Conservation (phyloP, 2,329 filamentous ascomycete genomes). For the Cucurbitaria berberidis region DNA sequence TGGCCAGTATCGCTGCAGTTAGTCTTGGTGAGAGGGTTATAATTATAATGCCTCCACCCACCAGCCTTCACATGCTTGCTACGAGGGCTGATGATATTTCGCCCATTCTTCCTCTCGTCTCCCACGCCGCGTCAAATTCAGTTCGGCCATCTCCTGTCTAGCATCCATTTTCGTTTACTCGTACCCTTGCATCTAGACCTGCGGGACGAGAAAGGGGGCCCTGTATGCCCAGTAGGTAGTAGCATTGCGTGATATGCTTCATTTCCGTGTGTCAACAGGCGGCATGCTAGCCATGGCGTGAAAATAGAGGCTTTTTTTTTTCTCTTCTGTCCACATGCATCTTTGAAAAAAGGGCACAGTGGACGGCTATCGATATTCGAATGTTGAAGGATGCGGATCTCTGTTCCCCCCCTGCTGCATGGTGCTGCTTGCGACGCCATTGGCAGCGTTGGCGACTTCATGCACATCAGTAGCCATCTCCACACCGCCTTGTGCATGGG, state of each 20-base stretch:
- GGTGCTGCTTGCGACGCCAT: constrained; percentile 18
- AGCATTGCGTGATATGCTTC: background rate
- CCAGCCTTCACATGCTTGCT: constrained; percentile 19
- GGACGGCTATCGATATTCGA: constrained; percentile 10
- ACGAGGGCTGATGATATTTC: background rate
- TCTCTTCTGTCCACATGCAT: background rate
- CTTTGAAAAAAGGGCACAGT: background rate
- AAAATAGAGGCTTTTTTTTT: background rate
- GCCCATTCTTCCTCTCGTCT: background rate
- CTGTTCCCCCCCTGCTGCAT: constrained; percentile 12
- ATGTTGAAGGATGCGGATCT: constrained; percentile 15
- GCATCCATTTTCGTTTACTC: background rate
- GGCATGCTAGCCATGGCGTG: constrained; percentile 1
- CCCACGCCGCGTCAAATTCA: background rate
- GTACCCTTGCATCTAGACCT: background rate
- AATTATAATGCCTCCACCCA: constrained; percentile 13
- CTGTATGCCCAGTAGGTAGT: constrained; percentile 10
- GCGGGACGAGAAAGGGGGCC: background rate
- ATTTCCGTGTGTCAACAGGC: constrained; percentile 11
- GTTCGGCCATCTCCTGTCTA: background rate
- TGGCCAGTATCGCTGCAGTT: too few species aligned
- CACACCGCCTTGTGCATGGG: constrained; percentile 14
- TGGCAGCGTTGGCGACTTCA: constrained; percentile 26
- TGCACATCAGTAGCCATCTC: constrained; percentile 1
- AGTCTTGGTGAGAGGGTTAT: too few species aligned